Conservation (phyloP, 495 filamentous ascomycete species). For the Neurospora sp. region DNA sequence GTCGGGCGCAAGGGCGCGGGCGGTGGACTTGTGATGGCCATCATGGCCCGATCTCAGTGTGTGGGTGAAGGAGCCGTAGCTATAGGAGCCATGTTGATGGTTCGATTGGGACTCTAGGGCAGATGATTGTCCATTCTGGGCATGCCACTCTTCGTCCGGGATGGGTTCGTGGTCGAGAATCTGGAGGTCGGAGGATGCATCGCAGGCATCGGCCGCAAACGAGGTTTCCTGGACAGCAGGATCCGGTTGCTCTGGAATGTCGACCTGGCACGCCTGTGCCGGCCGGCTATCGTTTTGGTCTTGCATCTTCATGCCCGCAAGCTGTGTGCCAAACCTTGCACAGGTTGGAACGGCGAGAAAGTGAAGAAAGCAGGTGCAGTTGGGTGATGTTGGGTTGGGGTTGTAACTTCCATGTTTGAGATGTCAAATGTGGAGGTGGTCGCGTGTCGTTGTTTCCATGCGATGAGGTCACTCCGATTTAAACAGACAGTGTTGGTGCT, state of each 20-base stretch:
- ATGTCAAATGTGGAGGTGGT: not conserved
- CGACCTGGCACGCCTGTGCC: not conserved
- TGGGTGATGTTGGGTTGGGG: not conserved
- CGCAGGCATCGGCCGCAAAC: conserved; percentile 8
- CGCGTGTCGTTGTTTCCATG: not conserved
- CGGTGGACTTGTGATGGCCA: conserved; percentile 2
- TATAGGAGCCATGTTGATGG: not conserved
- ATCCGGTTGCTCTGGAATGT: conserved; percentile 5
- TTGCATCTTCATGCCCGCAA: not conserved
- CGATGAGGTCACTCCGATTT: not conserved
- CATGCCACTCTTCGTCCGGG: not conserved
- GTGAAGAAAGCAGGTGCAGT: not conserved
- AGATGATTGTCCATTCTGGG: not conserved
- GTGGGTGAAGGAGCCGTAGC: conserved; percentile 3
- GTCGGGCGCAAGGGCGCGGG: conserved; percentile 23
- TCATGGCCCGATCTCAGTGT: not conserved
- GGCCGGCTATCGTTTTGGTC: not conserved
- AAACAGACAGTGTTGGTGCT: not conserved
- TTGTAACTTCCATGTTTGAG: not conserved
- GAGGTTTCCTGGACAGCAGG: conserved; percentile 12
- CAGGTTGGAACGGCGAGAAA: not conserved
- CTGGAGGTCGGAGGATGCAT: conserved; percentile 1
- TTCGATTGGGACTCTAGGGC: not conserved
- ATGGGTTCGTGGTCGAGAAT: conserved; percentile 5
- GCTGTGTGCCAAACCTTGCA: not conserved